phyloP scores from a whole-genome alignment of 352 stramenopile genomes.

The Phytophthora sp. region DNA sequence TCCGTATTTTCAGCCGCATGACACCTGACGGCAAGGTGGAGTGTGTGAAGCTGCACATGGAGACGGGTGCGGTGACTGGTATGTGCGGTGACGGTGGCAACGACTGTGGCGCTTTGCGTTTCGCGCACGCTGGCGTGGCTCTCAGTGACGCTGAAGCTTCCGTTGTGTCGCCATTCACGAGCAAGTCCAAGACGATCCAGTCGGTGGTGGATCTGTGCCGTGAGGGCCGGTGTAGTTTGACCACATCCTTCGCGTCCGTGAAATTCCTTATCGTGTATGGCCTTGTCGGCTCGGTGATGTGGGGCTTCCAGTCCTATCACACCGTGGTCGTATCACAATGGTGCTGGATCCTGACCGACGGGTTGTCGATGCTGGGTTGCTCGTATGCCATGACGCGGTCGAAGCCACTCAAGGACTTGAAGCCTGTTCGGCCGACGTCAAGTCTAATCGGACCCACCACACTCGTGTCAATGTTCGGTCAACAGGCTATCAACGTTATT shows the following conservation, averaged over 20 bases:
- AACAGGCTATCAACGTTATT: conserved; percentile 61
- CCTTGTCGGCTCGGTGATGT: conserved; percentile 66
- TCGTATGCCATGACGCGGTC: conserved; percentile 81
- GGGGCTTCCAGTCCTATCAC: conserved; percentile 77
- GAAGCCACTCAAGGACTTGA: conserved; percentile 49
- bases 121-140: conserved; percentile 91
- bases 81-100: conserved; percentile 91
- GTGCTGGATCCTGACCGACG: conserved; percentile 77
- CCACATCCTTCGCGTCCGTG: conserved; percentile 84
- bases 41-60: conserved; percentile 75
- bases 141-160: conserved; percentile 90
- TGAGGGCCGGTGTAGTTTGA: conserved; percentile 87
- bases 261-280: conserved; percentile 93
- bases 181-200: conserved; percentile 39
- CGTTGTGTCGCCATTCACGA: conserved; percentile 90
- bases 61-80: conserved; percentile 64
- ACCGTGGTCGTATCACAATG: conserved; percentile 73
- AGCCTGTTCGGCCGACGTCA: conserved; percentile 43
- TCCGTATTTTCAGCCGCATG: conserved; percentile 86
- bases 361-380: conserved; percentile 64
- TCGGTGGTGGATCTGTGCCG: conserved; percentile 81
- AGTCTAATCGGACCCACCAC: conserved; percentile 67
- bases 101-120: conserved; percentile 91
- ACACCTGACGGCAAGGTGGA: conserved; percentile 75
- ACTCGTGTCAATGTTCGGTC: conserved; percentile 50